These are phyloP conservation scores for Margaritispora aquatica DNA, from an alignment of 495 filamentous ascomycete species.

Conservation along the genomic window DNA sequence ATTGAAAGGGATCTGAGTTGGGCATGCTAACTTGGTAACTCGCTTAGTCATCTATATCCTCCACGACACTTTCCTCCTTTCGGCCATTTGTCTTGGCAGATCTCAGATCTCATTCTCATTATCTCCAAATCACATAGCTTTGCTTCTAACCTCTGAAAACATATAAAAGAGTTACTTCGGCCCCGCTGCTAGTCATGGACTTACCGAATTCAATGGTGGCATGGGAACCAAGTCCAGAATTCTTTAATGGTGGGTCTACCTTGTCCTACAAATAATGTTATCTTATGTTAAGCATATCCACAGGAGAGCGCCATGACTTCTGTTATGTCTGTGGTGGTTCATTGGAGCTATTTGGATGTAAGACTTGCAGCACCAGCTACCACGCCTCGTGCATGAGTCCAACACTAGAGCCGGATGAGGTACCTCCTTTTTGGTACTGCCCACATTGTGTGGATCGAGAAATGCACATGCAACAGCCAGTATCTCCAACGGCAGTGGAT, in stretches of 20 bases:
- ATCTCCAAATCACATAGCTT: neutral
- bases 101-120: neutral
- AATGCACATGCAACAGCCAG: constrained; percentile 5
- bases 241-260: neutral
- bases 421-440: constrained; percentile 18
- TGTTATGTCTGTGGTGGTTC: constrained; percentile 15
- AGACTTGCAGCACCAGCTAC: constrained; percentile 13
- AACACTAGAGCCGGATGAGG: neutral
- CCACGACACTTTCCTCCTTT: neutral
- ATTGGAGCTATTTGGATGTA: constrained; percentile 8
- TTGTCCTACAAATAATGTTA: neutral
- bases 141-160: no score
- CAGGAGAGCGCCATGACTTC: constrained; percentile 14
- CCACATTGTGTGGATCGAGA: constrained; percentile 17
- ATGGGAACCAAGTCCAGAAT: neutral
- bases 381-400: constrained; percentile 15
- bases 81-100: neutral
- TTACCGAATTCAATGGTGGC: neutral
- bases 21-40: neutral
- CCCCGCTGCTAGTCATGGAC: no score
- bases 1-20: no score
- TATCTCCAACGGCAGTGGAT: neutral
- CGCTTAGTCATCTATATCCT: neutral
- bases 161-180: no score
- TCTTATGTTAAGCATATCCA: neutral